These are phyloP conservation scores for Stevia rebaudiana DNA, from an alignment of 140 eudicot species.

Conservation along the genomic window DNA sequence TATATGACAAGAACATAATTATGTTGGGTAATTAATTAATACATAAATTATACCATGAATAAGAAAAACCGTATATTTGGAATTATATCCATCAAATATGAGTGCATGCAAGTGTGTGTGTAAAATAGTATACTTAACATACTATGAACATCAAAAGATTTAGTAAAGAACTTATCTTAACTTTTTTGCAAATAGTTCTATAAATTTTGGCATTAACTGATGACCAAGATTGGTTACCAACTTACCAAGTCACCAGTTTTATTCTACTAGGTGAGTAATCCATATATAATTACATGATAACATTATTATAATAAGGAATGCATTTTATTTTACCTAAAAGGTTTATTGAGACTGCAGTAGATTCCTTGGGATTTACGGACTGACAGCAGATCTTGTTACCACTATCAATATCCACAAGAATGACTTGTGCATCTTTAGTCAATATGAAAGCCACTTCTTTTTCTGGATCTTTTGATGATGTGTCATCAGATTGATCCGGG, in stretches of 20 bases:
- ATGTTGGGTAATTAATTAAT: not conserved
- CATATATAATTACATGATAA: constrained; percentile 2
- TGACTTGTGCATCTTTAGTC: constrained; percentile 48
- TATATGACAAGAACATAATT: not conserved
- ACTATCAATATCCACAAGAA: constrained; percentile 48
- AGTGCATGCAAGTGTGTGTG: not conserved
- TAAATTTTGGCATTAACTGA: not conserved
- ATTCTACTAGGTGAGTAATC: not conserved
- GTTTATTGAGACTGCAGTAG: constrained; percentile 60
- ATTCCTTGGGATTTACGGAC: constrained; percentile 37
- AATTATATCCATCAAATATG: not conserved
- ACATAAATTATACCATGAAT: not conserved
- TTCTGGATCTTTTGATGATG: constrained; percentile 26
- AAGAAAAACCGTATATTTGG: not conserved
- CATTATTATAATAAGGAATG: not conserved
- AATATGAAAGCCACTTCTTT: constrained; percentile 56
- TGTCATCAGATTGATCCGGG: constrained; percentile 34
- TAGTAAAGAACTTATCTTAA: not conserved
- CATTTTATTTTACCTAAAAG: constrained; percentile 74
- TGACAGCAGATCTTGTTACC: constrained; percentile 52
- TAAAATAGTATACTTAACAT: not conserved
- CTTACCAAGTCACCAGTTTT: not conserved
- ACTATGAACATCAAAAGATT: not conserved
- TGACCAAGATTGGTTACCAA: not conserved
- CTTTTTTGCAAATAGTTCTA: not conserved